phyloP scores from a whole-genome alignment of 768 basidiomycete genomes.

The Auricularia auricula-judae region DNA sequence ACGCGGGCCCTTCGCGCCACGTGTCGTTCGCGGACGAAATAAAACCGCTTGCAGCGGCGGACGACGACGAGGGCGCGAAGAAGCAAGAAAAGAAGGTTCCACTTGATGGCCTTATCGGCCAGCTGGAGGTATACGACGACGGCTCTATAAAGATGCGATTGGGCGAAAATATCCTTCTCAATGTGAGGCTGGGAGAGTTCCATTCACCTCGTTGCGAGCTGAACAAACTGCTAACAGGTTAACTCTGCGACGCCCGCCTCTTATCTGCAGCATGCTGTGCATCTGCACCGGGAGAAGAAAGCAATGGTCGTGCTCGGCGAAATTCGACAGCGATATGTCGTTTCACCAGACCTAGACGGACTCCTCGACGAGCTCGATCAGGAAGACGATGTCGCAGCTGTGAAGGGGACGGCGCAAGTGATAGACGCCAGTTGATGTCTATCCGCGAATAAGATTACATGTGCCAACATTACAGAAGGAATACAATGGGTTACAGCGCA shows the following conservation, averaged over 20 bases:
- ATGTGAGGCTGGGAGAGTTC: conserved; percentile 37
- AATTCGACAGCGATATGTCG: conserved; percentile 73
- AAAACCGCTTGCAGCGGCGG: conserved; percentile 28
- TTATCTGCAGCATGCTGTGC: conserved; percentile 80
- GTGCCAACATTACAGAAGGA: background rate
- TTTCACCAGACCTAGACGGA: conserved; percentile 72
- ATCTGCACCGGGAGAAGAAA: conserved; percentile 51
- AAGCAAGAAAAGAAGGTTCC: conserved; percentile 19
- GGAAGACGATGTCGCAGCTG: background rate
- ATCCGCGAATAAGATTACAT: background rate
- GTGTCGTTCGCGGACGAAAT: conserved; percentile 58
- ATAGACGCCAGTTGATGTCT: background rate
- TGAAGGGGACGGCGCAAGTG: background rate
- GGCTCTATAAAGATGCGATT: conserved; percentile 83
- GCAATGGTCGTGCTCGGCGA: conserved; percentile 69
- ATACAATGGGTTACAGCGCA: background rate
- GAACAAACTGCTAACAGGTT: conserved; percentile 35
- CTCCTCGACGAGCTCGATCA: conserved; percentile 55
- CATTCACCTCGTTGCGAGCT: background rate
- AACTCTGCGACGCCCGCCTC: conserved; percentile 73
- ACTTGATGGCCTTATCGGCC: conserved; percentile 72
- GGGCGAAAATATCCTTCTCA: conserved; percentile 67
- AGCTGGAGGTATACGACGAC: conserved; percentile 74
- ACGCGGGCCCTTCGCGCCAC: conserved; percentile 26
- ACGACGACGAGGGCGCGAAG: conserved; percentile 21